These are phyloP conservation scores for Populus hybrid DNA, from an alignment of 441 rosid genomes.

Conservation along the genomic window DNA sequence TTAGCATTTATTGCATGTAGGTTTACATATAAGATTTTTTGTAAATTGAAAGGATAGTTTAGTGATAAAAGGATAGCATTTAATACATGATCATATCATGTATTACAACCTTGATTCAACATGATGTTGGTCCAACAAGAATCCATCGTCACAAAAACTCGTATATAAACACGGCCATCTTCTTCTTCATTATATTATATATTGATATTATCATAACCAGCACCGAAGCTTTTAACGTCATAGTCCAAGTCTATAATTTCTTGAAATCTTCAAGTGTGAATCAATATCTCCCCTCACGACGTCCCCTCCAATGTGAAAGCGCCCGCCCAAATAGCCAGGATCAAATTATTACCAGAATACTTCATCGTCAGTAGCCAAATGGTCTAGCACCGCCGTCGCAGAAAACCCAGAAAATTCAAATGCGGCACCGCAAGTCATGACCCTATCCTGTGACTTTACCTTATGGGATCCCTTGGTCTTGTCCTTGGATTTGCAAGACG, in stretches of 20 bases:
- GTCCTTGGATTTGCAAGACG: slow-evolving; percentile 40
- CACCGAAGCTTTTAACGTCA: slow-evolving; percentile 10
- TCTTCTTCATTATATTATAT: too few relatives aligned
- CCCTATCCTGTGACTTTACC: slow-evolving; percentile 38
- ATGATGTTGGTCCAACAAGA: slow-evolving; percentile 20
- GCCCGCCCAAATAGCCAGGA: neutral
- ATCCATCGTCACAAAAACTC: slow-evolving; percentile 37
- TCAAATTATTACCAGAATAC: neutral
- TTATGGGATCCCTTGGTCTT: slow-evolving; percentile 47
- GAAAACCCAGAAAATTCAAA: slow-evolving; percentile 34
- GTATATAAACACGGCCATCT: neutral
- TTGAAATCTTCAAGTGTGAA: slow-evolving; percentile 4
- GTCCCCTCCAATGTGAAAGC: neutral
- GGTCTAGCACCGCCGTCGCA: slow-evolving; percentile 43
- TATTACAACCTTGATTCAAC: too few relatives aligned
- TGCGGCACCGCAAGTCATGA: slow-evolving; percentile 39
- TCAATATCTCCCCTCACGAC: neutral
- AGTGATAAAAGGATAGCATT: too few relatives aligned
- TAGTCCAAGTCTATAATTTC: slow-evolving; percentile 6
- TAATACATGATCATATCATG: too few relatives aligned
- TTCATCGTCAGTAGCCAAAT: slow-evolving; percentile 20
- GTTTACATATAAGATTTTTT: too few relatives aligned
- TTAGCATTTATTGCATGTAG: too few relatives aligned
- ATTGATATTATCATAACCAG: neutral
- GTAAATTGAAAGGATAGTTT: too few relatives aligned